These are phyloP conservation scores for Vaccinium darrowii DNA, from an alignment of 148 eudicot genomes.

Conservation along the genomic window DNA sequence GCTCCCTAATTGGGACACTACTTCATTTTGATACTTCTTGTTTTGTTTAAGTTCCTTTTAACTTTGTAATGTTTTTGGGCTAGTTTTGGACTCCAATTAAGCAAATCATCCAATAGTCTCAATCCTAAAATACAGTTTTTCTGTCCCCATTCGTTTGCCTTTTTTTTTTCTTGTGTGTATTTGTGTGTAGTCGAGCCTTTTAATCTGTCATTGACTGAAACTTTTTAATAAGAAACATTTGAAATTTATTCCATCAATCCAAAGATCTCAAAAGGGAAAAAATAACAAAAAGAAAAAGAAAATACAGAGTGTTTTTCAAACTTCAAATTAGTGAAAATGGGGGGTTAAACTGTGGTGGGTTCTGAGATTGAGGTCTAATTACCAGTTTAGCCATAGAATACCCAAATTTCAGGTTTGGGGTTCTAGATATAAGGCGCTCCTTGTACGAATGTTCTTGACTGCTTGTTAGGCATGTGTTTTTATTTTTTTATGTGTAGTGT, in stretches of 20 bases:
- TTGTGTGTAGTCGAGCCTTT: background rate
- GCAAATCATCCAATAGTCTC: background rate
- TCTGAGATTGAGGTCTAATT: background rate
- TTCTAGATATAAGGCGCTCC: background rate
- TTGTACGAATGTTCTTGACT: background rate
- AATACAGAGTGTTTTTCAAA: background rate
- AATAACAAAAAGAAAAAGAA: background rate
- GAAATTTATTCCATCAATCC: background rate
- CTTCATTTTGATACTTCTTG: background rate
- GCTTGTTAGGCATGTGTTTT: background rate
- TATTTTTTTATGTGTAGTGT: background rate
- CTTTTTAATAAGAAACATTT: background rate
- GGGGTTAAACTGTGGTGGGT: background rate
- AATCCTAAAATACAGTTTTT: background rate
- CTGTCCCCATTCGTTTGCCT: background rate
- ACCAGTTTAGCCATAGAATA: too few relatives aligned
- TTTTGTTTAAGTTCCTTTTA: too few relatives aligned
- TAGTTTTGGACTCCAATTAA: background rate
- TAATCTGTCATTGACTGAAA: background rate
- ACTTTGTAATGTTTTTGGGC: too few relatives aligned
- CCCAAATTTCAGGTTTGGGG: background rate
- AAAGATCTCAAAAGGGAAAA: background rate
- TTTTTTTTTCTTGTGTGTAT: too few relatives aligned
- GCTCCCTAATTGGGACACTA: background rate
- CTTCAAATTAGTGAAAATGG: background rate